Evolutionary conservation across 345 rosid genomes (phyloP).

Genomic region (Cochlearia excelsa): DNA sequence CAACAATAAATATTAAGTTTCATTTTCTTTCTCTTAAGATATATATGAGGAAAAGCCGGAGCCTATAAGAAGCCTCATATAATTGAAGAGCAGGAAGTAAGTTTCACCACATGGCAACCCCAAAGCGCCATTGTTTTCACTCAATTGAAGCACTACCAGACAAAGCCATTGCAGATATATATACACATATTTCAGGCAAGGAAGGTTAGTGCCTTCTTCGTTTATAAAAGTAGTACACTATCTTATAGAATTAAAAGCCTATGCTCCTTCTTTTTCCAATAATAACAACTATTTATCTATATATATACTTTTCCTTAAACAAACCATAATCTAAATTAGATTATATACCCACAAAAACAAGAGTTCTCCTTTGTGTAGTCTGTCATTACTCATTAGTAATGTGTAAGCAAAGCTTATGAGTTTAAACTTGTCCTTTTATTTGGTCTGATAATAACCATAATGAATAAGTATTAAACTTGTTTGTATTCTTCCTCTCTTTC

Average conservation of each 20-base stretch:
- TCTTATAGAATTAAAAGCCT: constrained; percentile 33
- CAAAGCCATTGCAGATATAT: constrained; percentile 48
- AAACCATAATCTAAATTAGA: constrained; percentile 25
- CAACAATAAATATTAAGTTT: constrained; percentile 25
- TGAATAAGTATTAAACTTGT: constrained; percentile 22
- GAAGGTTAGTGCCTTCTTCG: constrained; percentile 40
- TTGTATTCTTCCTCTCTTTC: constrained; percentile 17
- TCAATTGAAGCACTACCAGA: constrained; percentile 46
- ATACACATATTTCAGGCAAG: constrained; percentile 3
- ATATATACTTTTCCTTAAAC: constrained; percentile 21
- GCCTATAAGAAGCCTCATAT: constrained; percentile 39
- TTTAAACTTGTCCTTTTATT: constrained; percentile 14
- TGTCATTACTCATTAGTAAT: constrained; percentile 23
- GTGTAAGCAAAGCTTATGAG: constrained; percentile 21
- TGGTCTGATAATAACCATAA: constrained; percentile 11
- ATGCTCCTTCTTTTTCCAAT: constrained; percentile 32
- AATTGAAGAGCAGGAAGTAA: constrained; percentile 41
- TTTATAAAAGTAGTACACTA: constrained; percentile 28
- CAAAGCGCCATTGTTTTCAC: constrained; percentile 43
- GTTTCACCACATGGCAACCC: constrained; percentile 47
- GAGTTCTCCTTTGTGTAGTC: constrained; percentile 10
- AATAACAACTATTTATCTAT: constrained; percentile 5
- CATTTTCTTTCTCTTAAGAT: constrained; percentile 2
- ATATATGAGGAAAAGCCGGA: constrained; percentile 34
- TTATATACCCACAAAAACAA: constrained; percentile 19